Conservation (phyloP, 2,329 filamentous ascomycete genomes). For the Balansia obtecta region DNA sequence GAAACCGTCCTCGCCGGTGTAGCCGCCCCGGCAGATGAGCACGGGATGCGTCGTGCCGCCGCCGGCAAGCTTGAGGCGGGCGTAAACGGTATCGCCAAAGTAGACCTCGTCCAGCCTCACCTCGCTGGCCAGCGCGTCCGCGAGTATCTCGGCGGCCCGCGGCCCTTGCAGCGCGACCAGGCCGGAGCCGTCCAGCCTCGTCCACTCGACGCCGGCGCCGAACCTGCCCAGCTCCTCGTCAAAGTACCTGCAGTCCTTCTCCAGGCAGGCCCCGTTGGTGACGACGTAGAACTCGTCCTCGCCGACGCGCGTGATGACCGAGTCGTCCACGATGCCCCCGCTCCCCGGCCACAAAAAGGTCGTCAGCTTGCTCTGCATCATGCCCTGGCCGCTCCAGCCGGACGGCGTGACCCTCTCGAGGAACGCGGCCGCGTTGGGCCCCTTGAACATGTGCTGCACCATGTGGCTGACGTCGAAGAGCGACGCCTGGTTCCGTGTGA, state of each 20-base stretch:
- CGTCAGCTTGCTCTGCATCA: conserved; percentile 70
- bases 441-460: conserved; percentile 80
- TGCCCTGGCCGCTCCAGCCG: conserved; percentile 48
- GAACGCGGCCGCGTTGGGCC: conserved; percentile 68
- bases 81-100: conserved; percentile 65
- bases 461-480: conserved; percentile 96
- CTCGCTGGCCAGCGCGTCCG: conserved; percentile 42
- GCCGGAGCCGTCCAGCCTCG: conserved; percentile 58
- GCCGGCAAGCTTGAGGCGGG: conserved; percentile 50
- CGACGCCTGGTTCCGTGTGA: conserved; percentile 77
- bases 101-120: conserved; percentile 55
- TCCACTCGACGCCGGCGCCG: conserved; percentile 49
- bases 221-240: conserved; percentile 50
- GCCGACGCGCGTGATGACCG: conserved; percentile 71
- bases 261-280: conserved; percentile 83
- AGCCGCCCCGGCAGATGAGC: conserved; percentile 77
- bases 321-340: conserved; percentile 91
- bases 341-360: conserved; percentile 65
- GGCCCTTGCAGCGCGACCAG: conserved; percentile 88
- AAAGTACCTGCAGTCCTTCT: conserved; percentile 77
- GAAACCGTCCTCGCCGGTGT: conserved; percentile 97
- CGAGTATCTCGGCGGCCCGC: conserved; percentile 56
- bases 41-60: conserved; percentile 28
- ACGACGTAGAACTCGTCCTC: conserved; percentile 78
- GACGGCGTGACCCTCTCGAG: conserved; percentile 77